These are phyloP conservation scores for Penicillium nucicola DNA, from an alignment of 495 filamentous ascomycete genomes.

Conservation along the genomic window DNA sequence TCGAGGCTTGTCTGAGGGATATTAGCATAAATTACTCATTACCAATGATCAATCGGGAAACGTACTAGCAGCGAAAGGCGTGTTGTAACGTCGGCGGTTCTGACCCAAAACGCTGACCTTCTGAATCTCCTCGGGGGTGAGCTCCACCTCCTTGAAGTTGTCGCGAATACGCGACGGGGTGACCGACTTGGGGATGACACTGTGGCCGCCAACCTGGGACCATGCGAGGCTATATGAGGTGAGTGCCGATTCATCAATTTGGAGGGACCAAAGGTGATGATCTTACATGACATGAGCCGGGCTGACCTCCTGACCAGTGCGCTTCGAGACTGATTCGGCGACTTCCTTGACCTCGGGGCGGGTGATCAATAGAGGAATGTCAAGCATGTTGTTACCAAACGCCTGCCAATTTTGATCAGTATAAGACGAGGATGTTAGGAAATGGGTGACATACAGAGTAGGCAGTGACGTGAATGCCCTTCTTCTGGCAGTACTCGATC, in stretches of 20 bases:
- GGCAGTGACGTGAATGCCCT: slow-evolving; percentile 47
- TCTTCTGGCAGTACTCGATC: slow-evolving; percentile 43
- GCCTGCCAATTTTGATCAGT: slow-evolving; percentile 22
- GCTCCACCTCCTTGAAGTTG: slow-evolving; percentile 49
- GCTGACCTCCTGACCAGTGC: slow-evolving; percentile 36
- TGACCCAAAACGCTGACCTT: slow-evolving; percentile 42
- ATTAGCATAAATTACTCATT: neutral
- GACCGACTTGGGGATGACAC: slow-evolving; percentile 51
- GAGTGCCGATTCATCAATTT: neutral
- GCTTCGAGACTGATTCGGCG: slow-evolving; percentile 39
- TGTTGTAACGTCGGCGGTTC: slow-evolving; percentile 46
- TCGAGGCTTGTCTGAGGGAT: slow-evolving; percentile 35
- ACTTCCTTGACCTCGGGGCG: slow-evolving; percentile 42
- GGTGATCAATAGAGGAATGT: slow-evolving; percentile 43
- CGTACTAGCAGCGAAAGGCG: slow-evolving; percentile 37
- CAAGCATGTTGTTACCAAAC: slow-evolving; percentile 48
- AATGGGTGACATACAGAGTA: slow-evolving; percentile 36
- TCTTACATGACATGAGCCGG: slow-evolving; percentile 40
- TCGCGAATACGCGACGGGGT: slow-evolving; percentile 44
- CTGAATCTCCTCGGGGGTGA: slow-evolving; percentile 43
- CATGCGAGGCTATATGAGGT: slow-evolving; percentile 35
- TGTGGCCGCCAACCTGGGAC: slow-evolving; percentile 47
- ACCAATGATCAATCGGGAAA: neutral
- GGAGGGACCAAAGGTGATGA: too few relatives aligned
- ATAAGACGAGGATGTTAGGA: neutral